Evolutionary conservation across 306 rosid species (phyloP).

Genomic region (Castanopsis chinensis): DNA sequence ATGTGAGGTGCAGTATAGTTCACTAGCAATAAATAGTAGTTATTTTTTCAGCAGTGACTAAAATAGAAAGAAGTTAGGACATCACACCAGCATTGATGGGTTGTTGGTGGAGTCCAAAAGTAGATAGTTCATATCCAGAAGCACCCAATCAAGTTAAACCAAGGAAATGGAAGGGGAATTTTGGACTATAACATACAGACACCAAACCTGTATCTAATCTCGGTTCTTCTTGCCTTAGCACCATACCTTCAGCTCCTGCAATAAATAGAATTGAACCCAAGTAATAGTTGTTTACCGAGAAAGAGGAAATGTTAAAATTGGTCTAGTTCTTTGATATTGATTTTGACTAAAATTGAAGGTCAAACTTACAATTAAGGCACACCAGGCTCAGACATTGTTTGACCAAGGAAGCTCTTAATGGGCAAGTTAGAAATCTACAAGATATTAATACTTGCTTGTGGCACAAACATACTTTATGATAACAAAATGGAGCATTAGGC

Average conservation of each 20-base stretch:
- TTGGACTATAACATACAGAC: neutral
- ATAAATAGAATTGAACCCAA: neutral
- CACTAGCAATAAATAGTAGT: neutral
- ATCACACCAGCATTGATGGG: neutral
- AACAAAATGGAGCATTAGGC: constrained; percentile 5
- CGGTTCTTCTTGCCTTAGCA: neutral
- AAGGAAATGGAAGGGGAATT: neutral
- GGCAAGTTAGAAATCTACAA: constrained; percentile 11
- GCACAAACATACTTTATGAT: neutral
- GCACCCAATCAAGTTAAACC: neutral
- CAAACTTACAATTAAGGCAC: constrained; percentile 5
- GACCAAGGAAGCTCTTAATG: constrained; percentile 14
- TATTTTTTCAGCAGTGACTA: neutral
- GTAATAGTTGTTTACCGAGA: neutral
- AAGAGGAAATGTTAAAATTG: neutral
- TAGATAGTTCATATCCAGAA: neutral
- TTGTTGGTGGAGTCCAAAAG: neutral
- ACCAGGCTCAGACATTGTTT: constrained; percentile 5
- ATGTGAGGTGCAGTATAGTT: neutral
- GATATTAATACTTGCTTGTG: neutral
- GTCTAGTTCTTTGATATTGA: neutral
- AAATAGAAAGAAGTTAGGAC: neutral
- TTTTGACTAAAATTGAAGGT: neutral
- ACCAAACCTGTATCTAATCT: neutral
- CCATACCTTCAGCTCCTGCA: constrained; percentile 2